Conservation (phyloP, 2,329 filamentous ascomycete genomes). For the Alternaria burnsii region DNA sequence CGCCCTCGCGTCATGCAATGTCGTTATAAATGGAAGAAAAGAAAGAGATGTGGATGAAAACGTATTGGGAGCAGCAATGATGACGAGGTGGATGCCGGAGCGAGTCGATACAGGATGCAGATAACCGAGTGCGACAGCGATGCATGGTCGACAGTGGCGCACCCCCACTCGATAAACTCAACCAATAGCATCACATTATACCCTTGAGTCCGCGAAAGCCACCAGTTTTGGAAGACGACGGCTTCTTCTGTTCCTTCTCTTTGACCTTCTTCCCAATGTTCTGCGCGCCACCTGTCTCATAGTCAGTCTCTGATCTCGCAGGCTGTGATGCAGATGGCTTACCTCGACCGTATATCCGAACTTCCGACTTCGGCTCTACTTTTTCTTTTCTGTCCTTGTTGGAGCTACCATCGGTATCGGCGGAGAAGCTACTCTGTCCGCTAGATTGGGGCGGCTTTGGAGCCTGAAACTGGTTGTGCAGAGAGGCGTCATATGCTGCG, state of each 20-base stretch:
- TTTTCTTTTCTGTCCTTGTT: conserved; percentile 53
- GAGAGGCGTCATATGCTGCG: conserved; percentile 43
- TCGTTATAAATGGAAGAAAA: conserved; percentile 8
- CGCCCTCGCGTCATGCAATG: background rate
- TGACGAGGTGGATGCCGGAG: conserved; percentile 5
- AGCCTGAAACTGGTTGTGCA: conserved; percentile 37
- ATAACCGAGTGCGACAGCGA: conserved; percentile 5
- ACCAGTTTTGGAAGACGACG: conserved; percentile 52
- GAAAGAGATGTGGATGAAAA: background rate
- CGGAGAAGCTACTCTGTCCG: conserved; percentile 53
- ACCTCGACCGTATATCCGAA: conserved; percentile 65
- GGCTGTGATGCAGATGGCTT: conserved; percentile 34
- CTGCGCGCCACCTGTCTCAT: conserved; percentile 58
- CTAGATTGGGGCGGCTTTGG: conserved; percentile 40
- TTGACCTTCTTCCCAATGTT: conserved; percentile 64
- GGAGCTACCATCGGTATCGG: conserved; percentile 48
- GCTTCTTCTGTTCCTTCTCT: conserved; percentile 56
- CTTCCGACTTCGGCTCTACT: conserved; percentile 58
- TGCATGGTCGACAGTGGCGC: conserved; percentile 1
- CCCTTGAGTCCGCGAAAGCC: conserved; percentile 53
- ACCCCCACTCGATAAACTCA: background rate
- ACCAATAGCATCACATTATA: conserved; percentile 40
- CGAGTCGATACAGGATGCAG: conserved; percentile 1
- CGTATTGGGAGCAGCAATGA: background rate
- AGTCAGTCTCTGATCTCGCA: conserved; percentile 43